Evolutionary conservation across 2,329 filamentous ascomycete genomes (phyloP), one percentile per base, ranked within the genome.

Genomic region (Apiospora marii): DNA sequence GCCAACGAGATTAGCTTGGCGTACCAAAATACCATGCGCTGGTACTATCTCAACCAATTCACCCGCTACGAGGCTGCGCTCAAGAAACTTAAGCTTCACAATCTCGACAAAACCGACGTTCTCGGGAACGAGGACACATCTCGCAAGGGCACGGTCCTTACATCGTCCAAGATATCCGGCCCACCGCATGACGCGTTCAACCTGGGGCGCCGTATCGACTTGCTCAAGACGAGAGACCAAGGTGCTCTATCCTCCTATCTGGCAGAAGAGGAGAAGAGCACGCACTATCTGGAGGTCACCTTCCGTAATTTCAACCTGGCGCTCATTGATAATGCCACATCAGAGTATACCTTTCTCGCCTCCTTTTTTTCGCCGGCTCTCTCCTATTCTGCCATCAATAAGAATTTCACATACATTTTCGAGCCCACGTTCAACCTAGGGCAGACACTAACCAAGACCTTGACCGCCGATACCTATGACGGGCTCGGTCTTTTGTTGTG

Each of bases 1-100:
- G 94, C 94, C 12, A 92, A 95, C 70, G 94, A 99, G 82, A 97
- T 99, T 75, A 92, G 92, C 12, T 93, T 94, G 80, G 96, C 97
- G 4, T 99, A 99, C 79, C 92, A 97, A 85, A 98, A 98, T 81
- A 99, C 97, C 0, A 99, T 99, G 94, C 91, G 95, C 70, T 99
- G 96, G 96, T 99, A 99, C 80, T 98, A 98, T 80, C 84, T 93
- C 70, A 96, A 93, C 76, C 94, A 98, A 81, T 99, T 99, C 80
- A 91, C 90, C 4, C 92, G 96, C 46, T 99, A 99, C 81, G 91
- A 93, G 75, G 91, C 92, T 77, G 92, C 96, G 0, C 86, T 99
- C 7, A 92, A 93, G 71, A 97, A 94, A 81, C 88, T 99, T 73
- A 96, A 93, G 79, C 82, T 98, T 3, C 95, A 98, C 79, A 82